Evolutionary conservation across 148 eudicot genomes (phyloP).

Genomic region (Mesembryanthemum crystallinum): DNA sequence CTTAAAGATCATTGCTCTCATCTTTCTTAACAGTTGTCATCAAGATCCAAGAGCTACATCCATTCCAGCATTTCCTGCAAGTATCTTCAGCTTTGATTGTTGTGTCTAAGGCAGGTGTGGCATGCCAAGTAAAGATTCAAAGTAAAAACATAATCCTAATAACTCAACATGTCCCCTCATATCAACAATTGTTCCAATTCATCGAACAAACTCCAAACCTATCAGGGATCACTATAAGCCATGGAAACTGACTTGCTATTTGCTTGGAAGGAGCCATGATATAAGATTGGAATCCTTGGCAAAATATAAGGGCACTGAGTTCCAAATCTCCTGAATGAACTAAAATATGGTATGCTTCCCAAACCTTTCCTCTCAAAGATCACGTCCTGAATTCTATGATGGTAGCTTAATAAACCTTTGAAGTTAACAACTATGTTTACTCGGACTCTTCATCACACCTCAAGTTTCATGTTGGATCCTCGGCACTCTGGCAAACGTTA

Average conservation of each 20-base stretch:
- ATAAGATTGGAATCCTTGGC: too few relatives aligned
- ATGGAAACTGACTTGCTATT: neutral
- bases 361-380: neutral
- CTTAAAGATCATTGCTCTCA: neutral
- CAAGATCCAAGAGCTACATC: neutral
- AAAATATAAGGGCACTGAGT: neutral
- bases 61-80: neutral
- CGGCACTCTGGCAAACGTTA: too few relatives aligned
- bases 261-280: neutral
- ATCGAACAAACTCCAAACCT: neutral
- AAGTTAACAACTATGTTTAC: too few relatives aligned
- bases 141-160: neutral
- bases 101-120: neutral
- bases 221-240: neutral
- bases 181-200: neutral
- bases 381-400: neutral
- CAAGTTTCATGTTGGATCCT: too few relatives aligned
- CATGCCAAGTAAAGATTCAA: neutral
- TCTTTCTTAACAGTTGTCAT: neutral
- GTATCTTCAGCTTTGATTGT: neutral
- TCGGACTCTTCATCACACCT: too few relatives aligned
- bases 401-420: neutral
- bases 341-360: neutral
- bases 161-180: neutral
- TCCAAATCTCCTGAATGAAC: neutral